Evolutionary conservation across 345 rosid genomes (phyloP).

Genomic region (Aegle marmelos): DNA sequence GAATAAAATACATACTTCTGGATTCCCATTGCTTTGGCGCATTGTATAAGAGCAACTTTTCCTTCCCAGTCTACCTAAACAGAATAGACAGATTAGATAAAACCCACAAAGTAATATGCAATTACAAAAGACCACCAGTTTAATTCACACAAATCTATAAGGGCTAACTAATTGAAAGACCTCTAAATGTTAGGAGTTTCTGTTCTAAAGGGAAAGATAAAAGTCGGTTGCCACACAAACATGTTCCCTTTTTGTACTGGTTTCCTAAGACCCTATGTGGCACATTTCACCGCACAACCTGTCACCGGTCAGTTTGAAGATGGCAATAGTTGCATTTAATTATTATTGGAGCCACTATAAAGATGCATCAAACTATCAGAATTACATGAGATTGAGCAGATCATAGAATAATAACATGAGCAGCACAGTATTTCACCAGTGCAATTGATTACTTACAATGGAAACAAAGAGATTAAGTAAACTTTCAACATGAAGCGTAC

Average conservation of each 20-base stretch:
- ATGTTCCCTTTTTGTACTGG: neutral
- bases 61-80: conserved; percentile 99
- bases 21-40: conserved; percentile 98
- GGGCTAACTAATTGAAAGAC: neutral
- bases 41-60: conserved; percentile 94
- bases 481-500: conserved; percentile 24
- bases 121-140: neutral
- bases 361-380: neutral
- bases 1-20: conserved; percentile 89
- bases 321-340: neutral
- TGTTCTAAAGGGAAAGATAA: neutral
- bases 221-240: neutral
- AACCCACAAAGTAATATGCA: neutral
- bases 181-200: neutral
- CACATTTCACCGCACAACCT: neutral
- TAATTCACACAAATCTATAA: neutral
- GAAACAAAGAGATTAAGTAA: neutral
- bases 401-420: neutral
- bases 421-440: neutral
- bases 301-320: neutral
- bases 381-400: neutral
- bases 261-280: neutral
- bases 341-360: too few relatives aligned
- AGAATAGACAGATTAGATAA: conserved; percentile 29
- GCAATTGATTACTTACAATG: neutral